Base-by-base conservation (phyloP, 305 asterid genomes). In the Fraxinus platypoda region DNA sequence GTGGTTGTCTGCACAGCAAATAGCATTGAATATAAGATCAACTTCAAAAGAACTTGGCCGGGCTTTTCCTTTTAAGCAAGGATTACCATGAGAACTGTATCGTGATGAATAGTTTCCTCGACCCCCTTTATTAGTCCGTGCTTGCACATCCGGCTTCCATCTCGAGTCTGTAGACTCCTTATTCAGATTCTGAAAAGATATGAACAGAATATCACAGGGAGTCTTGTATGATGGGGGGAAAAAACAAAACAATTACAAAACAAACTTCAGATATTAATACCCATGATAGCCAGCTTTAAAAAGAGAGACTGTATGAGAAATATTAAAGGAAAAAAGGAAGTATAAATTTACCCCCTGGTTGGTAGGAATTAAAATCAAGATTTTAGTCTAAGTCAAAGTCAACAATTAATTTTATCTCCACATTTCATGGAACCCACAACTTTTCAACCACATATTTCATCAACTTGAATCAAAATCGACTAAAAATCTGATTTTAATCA, bases 81-180 rank as follows among this genome's bases (percentile, higher is more conserved):
- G 82, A 83, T 92, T 89, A 94, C 98, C 97, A 83, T 88, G 87
- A 83, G 92, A 88, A 80, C 52, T 81, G 83, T 87, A 87, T 76
- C 93, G 90, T 79, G 95, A 84, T 41, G 90, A 84, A 85, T 88
- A 89, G 85, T 84, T 91, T 82, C 92, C 96, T 71, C 97, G 93
- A 79, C 90, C 90, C 74, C 82, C 94, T 87, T 92, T 90, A 82
- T 84, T 89, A 73, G 92, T 88, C 81, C 94, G 84, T 31, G 89
- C 88, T 89, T 86, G 95, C 87, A 85, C 77, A 75, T 91, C 93
- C 52, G 92, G 87, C 88, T 92, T 95, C 97, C 95, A 89, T 87
- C 91, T 92, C 59, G 88, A 71, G 43, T 94, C 98, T 1, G 87
- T 84, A 41, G 92, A 84, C 85, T 94, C 97, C 92, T 91, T 94